Evolutionary conservation across 139 green algal species (phyloP), one percentile per base, ranked within the genome.

Genomic region (Micractinium sp.): DNA sequence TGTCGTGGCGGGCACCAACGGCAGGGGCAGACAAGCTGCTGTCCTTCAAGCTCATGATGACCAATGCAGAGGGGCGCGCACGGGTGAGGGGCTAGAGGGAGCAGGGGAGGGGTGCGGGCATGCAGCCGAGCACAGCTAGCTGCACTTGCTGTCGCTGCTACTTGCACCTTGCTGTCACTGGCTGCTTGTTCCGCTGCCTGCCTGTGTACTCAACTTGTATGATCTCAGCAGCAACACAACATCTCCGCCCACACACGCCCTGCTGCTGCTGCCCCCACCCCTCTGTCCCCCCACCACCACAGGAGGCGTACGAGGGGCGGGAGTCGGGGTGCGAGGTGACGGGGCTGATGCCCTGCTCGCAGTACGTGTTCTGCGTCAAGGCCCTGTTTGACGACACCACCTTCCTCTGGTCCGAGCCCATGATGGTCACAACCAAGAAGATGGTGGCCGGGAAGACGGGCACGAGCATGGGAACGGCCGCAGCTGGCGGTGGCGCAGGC

Each of bases 301-400:
- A 87, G 82, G 82, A 87, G 63, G 82, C 82, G 25, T 87, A 87
- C 36, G 63, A 94, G 87, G 94, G 95, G 25, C 88, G 82, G 29
- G 91, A 94, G 73, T 91, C 67, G 33, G 81, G 87, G 67, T 95
- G 93, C 89, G 88, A 90, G 7, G 87, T 96, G 14, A 93, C 82
- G 0, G 92, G 93, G 16, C 92, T 98, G 75, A 94, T 93, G 86
- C 90, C 94, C 47, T 93, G 93, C 88, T 93, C 92, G 1, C 94
- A 98, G 92, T 98, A 97, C 89, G 95, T 98, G 53, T 95, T 98
- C 84, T 97, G 94, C 63, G 94, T 98, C 67, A 98, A 98, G 90
- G 78, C 78, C 0, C 78, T 84, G 31, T 98, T 97, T 85, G 95
- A 97, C 76, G 96, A 98, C 85, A 93, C 95, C 20, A 95, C 90